phyloP scores from a whole-genome alignment of 2,329 filamentous ascomycete species.

The Colletotrichum liriopes region DNA sequence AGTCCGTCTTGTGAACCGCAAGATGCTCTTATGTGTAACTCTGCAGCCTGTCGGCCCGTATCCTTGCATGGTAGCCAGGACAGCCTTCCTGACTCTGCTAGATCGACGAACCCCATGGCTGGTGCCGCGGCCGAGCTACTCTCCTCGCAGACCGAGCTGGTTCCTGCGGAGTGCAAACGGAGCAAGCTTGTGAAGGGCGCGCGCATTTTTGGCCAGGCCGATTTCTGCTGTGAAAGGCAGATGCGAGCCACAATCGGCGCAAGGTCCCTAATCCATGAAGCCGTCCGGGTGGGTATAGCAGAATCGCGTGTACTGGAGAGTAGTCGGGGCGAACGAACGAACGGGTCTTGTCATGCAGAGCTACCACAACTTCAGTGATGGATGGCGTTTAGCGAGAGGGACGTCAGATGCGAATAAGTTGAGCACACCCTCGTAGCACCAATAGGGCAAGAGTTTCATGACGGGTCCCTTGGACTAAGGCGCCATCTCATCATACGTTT shows the following conservation, averaged over 20 bases:
- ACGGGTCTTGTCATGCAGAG: conserved; percentile 24
- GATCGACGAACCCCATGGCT: conserved; percentile 41
- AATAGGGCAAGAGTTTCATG: conserved; percentile 39
- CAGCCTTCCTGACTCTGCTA: conserved; percentile 37
- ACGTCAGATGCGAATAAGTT: conserved; percentile 29
- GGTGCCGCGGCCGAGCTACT: conserved; percentile 34
- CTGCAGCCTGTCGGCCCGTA: conserved; percentile 35
- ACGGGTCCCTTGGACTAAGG: conserved; percentile 27
- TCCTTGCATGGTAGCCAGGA: conserved; percentile 33
- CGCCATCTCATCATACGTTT: conserved; percentile 41
- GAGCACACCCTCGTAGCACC: conserved; percentile 34
- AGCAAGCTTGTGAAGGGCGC: conserved; percentile 30
- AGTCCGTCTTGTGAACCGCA: conserved; percentile 20
- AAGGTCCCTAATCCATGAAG: conserved; percentile 41
- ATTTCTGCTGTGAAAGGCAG: conserved; percentile 23
- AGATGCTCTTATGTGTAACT: conserved; percentile 40
- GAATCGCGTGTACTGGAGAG: background rate
- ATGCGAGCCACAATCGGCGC: conserved; percentile 41
- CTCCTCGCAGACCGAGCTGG: conserved; percentile 40
- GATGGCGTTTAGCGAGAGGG: conserved; percentile 17
- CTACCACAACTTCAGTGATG: background rate
- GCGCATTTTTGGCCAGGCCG: conserved; percentile 11
- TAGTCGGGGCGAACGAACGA: conserved; percentile 19
- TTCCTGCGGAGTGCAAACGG: conserved; percentile 18
- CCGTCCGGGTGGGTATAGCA: conserved; percentile 35